Evolutionary conservation across 2,329 filamentous ascomycete species (phyloP).

Genomic region (Sporothrix globosa): DNA sequence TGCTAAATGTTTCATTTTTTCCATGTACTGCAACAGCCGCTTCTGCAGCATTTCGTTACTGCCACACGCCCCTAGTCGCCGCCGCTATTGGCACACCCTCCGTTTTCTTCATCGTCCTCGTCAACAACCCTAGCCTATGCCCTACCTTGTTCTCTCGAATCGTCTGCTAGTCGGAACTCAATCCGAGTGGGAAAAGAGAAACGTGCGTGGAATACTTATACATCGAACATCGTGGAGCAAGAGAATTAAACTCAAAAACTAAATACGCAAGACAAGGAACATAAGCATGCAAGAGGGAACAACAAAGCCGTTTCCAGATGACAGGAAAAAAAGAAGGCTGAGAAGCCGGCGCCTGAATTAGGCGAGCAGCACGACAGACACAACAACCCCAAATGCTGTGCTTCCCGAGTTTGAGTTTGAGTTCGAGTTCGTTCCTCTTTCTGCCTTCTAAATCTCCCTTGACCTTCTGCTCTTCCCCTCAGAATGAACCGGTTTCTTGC

Average conservation of each 20-base stretch:
- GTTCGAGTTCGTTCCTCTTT: conserved; percentile 5
- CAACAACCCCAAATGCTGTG: conserved; percentile 1
- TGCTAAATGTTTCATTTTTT: background rate
- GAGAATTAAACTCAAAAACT: background rate
- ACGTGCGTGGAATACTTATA: background rate
- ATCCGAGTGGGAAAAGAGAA: conserved; percentile 25
- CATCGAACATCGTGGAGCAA: background rate
- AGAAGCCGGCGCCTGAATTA: conserved; percentile 26
- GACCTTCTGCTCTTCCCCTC: background rate
- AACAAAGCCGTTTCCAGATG: conserved; percentile 6
- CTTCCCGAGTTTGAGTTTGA: background rate
- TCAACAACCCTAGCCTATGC: background rate
- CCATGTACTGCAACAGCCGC: background rate
- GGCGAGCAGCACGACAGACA: conserved; percentile 16
- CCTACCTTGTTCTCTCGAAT: conserved; percentile 10
- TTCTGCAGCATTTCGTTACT: conserved; percentile 5
- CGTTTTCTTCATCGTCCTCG: background rate
- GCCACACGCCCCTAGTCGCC: background rate
- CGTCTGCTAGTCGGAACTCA: conserved; percentile 25
- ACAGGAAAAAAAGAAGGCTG: conserved; percentile 24
- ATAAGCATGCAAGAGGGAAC: background rate
- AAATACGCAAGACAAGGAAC: background rate
- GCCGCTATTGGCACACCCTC: conserved; percentile 3
- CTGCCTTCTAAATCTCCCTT: background rate
- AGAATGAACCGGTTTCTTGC: background rate